Evolutionary conservation across 2,329 filamentous ascomycete genomes (phyloP), one percentile per base, ranked within the genome.

Genomic region (Metarhizium sp.): DNA sequence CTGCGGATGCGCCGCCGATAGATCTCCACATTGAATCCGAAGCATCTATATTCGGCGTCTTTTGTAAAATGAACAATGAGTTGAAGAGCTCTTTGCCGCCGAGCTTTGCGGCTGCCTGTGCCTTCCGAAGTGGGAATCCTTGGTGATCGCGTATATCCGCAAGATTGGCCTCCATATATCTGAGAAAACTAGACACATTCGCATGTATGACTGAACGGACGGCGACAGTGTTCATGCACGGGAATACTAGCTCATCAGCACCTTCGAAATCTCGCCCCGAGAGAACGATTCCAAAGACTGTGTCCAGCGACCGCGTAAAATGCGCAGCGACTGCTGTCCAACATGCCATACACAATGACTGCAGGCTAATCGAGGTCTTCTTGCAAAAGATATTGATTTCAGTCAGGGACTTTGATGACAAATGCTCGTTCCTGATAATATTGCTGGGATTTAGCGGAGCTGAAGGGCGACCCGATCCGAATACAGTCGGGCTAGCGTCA

Each of bases 151-250:
- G 75, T 34, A 90, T 79, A 29, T 78, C 78, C 1, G 78, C 75
- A 69, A 88, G 80, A 58, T 81, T 86, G 2, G 85, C 79, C 64
- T 96, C 90, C 60, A 91, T 77, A 63, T 92, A 88, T 13, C 74
- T 76, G 32, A 96, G 71, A 71, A 95, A 85, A 0, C 84, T 78
- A 0, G 68, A 60, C 0, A 80, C 71, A 0, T 78, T 83, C 2
- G 89, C 89, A 62, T 94, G 87, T 2, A 96, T 67, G 2, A 92
- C 77, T 1, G 80, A 80, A 11, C 91, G 79, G 7, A 95, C 76
- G 0, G 87, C 81, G 0, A 96, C 84, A 0, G 92, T 96, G 64
- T 95, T 96, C 88, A 96, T 96, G 0, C 88, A 90, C 0, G 92
- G 92, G 63, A 96, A 96, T 65, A 92, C 77, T 13, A 92, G 70